Conservation (phyloP, 1,284 basidiomycete species). For the Trichosporon asahii region DNA sequence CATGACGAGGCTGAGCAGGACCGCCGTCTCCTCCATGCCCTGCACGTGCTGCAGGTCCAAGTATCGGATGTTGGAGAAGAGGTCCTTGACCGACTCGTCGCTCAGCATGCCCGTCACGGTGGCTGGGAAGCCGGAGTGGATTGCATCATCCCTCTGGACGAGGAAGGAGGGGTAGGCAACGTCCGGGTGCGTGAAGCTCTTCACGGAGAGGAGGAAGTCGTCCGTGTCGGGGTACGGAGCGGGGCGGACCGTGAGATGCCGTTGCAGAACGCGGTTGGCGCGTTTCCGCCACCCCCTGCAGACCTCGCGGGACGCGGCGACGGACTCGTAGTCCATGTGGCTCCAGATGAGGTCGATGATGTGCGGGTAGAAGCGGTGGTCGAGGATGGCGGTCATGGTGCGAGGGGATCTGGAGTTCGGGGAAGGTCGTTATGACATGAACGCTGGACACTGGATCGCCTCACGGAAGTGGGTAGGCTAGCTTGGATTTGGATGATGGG, state of each 20-base stretch:
- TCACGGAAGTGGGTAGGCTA: not conserved
- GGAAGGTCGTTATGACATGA: too few species aligned
- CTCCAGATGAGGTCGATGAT: not conserved
- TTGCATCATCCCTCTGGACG: not conserved
- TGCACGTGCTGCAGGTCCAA: not conserved
- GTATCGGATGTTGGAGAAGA: not conserved
- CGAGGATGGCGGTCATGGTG: not conserved
- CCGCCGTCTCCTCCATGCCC: not conserved
- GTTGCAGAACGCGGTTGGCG: not conserved
- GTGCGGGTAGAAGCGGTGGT: not conserved
- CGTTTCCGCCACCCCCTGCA: not conserved
- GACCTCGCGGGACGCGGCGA: not conserved
- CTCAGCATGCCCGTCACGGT: not conserved
- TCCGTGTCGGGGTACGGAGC: not conserved
- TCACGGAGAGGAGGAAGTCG: not conserved
- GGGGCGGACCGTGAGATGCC: not conserved
- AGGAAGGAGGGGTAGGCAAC: not conserved
- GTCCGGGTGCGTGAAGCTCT: not conserved
- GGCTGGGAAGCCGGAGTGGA: not conserved
- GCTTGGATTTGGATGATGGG: too few species aligned
- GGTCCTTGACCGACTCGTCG: not conserved
- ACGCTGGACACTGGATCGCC: too few species aligned
- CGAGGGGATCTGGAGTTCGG: not conserved
- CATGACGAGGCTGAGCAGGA: not conserved
- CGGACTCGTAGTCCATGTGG: not conserved